Base-by-base conservation (phyloP, 805 yeast species). In the Zygotorulaspora danielsina region DNA sequence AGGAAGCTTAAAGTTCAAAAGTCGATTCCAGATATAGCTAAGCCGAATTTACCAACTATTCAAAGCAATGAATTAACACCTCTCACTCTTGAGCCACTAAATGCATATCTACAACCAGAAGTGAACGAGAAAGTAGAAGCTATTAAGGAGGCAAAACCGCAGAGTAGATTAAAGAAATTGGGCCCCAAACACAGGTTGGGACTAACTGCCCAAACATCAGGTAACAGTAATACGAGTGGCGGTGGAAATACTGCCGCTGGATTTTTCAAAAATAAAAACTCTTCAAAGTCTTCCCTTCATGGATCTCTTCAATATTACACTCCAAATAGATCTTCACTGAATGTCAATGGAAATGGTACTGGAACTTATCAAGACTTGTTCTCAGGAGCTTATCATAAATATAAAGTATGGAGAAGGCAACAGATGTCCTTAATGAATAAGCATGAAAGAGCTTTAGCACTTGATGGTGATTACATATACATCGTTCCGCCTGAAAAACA, bases 381-480 rank as follows among this genome's bases (percentile, higher is more conserved):
- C 11, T 65, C 67, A 4, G 73, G 81, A 3, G 78, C 86, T 4
- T 87, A 87, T 55, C 81, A 81, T 55, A 84, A 84, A 53, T 90
- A 88, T 75, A 80, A 77, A 12, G 95, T 90, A 0, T 85, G 87
- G 84, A 72, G 97, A 53, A 76, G 93, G 44, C 90, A 89, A 52
- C 89, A 88, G 16, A 76, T 82, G 78, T 80, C 94, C 0, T 79
- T 90, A 48, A 76, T 84, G 42, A 57, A 49, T 33, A 73, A 88
- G 38, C 85, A 85, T 45, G 95, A 88, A 51, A 77, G 93, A 51
- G 76, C 88, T 1, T 68, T 90, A 21, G 88, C 93, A 1, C 76
- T 90, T 26, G 97, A 90, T 61, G 97, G 97, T n/a, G 95, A 87
- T 52, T 88, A 87, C 54, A 77, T 90, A 10, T 90, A 89, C 53